Conservation (phyloP, 1,284 basidiomycete species). For the Fomitiporia mediterranea region DNA sequence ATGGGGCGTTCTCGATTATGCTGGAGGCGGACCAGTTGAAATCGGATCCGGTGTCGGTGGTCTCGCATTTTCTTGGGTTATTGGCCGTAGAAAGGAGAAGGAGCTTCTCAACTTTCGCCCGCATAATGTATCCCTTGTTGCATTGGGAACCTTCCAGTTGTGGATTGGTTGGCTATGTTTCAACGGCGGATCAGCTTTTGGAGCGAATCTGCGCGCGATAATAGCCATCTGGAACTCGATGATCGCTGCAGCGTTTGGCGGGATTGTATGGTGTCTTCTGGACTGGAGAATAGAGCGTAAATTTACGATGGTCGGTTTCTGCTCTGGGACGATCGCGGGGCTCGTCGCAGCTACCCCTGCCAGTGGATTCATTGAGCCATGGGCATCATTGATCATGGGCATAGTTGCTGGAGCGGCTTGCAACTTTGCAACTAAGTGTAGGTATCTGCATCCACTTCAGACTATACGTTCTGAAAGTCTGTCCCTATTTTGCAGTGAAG, state of each 20-base stretch:
- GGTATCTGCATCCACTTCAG: constrained; percentile 28
- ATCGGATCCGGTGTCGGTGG: constrained; percentile 87
- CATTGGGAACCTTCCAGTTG: constrained; percentile 82
- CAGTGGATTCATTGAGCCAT: constrained; percentile 62
- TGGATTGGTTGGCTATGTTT: constrained; percentile 81
- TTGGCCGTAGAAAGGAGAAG: constrained; percentile 71
- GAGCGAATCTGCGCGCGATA: constrained; percentile 85
- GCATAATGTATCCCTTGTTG: constrained; percentile 88
- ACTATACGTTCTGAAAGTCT: constrained; percentile 19
- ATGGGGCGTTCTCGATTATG: constrained; percentile 89
- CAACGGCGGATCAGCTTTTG: constrained; percentile 72
- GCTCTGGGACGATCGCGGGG: constrained; percentile 78
- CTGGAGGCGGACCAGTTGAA: constrained; percentile 89
- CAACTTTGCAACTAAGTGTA: constrained; percentile 85
- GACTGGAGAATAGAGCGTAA: constrained; percentile 82
- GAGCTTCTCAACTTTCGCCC: constrained; percentile 88
- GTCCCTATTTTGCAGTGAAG: constrained; percentile 46
- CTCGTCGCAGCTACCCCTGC: constrained; percentile 88
- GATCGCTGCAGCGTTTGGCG: constrained; percentile 71
- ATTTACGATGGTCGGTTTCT: constrained; percentile 84
- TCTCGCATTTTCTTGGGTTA: constrained; percentile 83
- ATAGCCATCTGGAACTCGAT: constrained; percentile 90
- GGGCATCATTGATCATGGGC: constrained; percentile 76
- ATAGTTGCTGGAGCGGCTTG: constrained; percentile 70
- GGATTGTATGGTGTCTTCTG: constrained; percentile 85